These are phyloP conservation scores for Mytilinidion resinicola DNA, from an alignment of 495 filamentous ascomycete genomes.

Conservation along the genomic window DNA sequence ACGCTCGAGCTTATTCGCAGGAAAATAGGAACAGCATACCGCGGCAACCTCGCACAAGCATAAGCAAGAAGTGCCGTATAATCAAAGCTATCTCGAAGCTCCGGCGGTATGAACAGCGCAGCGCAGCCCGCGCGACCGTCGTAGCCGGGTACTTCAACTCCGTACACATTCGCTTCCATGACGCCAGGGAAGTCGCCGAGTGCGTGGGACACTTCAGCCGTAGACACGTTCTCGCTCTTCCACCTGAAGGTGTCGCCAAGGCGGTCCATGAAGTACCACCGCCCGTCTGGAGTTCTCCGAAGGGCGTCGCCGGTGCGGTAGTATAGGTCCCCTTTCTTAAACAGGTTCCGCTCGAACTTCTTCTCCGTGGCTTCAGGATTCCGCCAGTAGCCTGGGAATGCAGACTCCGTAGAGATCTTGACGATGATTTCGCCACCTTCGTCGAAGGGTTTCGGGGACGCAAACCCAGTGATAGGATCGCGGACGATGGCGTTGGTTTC, in stretches of 20 bases:
- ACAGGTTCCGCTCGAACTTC: constrained; percentile 66
- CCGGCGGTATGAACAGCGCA: constrained; percentile 34
- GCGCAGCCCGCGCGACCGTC: constrained; percentile 41
- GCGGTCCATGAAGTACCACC: constrained; percentile 72
- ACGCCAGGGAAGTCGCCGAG: constrained; percentile 61
- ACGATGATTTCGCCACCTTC: constrained; percentile 73
- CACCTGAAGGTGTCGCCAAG: constrained; percentile 77
- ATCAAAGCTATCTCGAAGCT: constrained; percentile 23
- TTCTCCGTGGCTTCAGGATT: constrained; percentile 60
- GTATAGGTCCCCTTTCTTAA: constrained; percentile 66
- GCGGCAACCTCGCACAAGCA: constrained; percentile 53
- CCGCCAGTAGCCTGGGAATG: constrained; percentile 63
- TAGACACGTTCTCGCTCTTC: constrained; percentile 80
- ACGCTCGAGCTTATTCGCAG: constrained; percentile 54
- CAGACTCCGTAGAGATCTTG: constrained; percentile 49
- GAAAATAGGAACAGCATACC: constrained; percentile 74
- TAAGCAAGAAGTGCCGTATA: constrained; percentile 35
- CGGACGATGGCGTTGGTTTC: constrained; percentile 59
- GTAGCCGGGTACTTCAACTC: constrained; percentile 56
- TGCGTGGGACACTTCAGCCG: constrained; percentile 65
- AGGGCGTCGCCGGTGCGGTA: constrained; percentile 72
- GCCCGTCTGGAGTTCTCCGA: constrained; percentile 56
- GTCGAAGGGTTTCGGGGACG: constrained; percentile 53
- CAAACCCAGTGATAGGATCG: constrained; percentile 62
- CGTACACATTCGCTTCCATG: constrained; percentile 73